phyloP scores from a whole-genome alignment of 2,329 filamentous ascomycete species.

The Fusarium algeriense region DNA sequence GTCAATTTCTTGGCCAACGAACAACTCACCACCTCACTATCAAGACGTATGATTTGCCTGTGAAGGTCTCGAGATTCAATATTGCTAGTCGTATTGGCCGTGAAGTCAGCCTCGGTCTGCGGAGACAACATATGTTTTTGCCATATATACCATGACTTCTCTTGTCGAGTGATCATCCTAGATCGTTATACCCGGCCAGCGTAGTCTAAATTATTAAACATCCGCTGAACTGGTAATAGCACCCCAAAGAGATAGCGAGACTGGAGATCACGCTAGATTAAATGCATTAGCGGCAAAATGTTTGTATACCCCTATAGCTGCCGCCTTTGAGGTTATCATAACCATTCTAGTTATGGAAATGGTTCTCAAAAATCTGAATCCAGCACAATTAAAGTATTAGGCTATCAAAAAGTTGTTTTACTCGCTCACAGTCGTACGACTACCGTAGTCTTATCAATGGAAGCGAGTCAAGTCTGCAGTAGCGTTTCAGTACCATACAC shows the following conservation, averaged over 20 bases:
- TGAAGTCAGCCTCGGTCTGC: neutral
- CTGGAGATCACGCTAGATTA: conserved; percentile 3
- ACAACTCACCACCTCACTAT: conserved; percentile 17
- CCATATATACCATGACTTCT: conserved; percentile 19
- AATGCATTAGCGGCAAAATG: conserved; percentile 14
- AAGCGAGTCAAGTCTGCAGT: conserved; percentile 2
- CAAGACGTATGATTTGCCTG: conserved; percentile 41
- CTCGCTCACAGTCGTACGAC: neutral
- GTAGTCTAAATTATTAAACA: neutral
- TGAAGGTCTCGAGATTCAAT: conserved; percentile 25
- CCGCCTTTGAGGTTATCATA: conserved; percentile 2
- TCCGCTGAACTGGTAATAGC: conserved; percentile 8
- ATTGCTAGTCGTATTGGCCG: neutral
- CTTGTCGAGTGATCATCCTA: neutral
- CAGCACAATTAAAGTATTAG: neutral
- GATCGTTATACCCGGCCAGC: neutral
- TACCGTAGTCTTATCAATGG: neutral
- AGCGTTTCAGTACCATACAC: neutral
- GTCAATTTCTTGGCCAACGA: conserved; percentile 36
- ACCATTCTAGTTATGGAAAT: neutral
- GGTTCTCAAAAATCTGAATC: neutral
- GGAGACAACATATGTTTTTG: conserved; percentile 12
- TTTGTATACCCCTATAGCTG: neutral
- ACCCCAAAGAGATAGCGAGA: neutral
- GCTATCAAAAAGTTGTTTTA: neutral